Evolutionary conservation across 202 grass and related monocot genomes (phyloP).

Genomic region (Cymbopogon flexuosus): DNA sequence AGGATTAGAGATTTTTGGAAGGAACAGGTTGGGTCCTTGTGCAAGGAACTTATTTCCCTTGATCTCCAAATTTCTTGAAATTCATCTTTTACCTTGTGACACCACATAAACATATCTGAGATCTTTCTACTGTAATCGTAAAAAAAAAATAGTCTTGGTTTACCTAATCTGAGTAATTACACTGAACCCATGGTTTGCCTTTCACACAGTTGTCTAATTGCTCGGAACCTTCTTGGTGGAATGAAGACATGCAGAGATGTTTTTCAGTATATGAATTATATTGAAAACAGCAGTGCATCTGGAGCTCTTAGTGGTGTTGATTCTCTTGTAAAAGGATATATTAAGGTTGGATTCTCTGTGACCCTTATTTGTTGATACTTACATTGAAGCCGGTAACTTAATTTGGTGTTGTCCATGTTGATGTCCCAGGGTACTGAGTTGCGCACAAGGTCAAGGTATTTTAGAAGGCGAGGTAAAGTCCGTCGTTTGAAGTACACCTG

Average conservation of each 20-base stretch:
- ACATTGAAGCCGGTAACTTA: slow-evolving; percentile 28
- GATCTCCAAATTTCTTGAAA: slow-evolving; percentile 5
- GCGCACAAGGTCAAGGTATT: slow-evolving; percentile 65
- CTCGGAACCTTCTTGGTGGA: slow-evolving; percentile 87
- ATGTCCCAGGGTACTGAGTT: slow-evolving; percentile 61
- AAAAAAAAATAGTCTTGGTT: neutral
- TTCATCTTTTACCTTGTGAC: neutral
- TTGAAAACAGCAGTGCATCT: slow-evolving; percentile 57
- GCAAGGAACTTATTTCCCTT: neutral
- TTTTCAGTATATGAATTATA: slow-evolving; percentile 88
- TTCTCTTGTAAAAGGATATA: slow-evolving; percentile 91
- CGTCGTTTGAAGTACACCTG: slow-evolving; percentile 93
- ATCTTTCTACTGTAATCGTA: neutral
- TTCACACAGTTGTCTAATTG: slow-evolving; percentile 74
- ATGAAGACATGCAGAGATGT: slow-evolving; percentile 95
- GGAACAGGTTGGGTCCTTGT: slow-evolving; percentile 53
- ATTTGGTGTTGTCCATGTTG: slow-evolving; percentile 14
- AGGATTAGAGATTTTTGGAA: slow-evolving; percentile 88
- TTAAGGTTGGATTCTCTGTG: slow-evolving; percentile 47
- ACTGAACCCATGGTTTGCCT: slow-evolving; percentile 32
- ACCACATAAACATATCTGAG: neutral
- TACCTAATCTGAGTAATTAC: neutral
- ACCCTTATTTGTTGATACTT: neutral
- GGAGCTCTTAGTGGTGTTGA: slow-evolving; percentile 58
- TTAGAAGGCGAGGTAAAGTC: slow-evolving; percentile 86